Percentiles rank a stretch among this genome's conserved stretches.
Evolutionary conservation across 495 filamentous ascomycete species (phyloP).

Genomic region (Penicillium longicatenatum): DNA sequence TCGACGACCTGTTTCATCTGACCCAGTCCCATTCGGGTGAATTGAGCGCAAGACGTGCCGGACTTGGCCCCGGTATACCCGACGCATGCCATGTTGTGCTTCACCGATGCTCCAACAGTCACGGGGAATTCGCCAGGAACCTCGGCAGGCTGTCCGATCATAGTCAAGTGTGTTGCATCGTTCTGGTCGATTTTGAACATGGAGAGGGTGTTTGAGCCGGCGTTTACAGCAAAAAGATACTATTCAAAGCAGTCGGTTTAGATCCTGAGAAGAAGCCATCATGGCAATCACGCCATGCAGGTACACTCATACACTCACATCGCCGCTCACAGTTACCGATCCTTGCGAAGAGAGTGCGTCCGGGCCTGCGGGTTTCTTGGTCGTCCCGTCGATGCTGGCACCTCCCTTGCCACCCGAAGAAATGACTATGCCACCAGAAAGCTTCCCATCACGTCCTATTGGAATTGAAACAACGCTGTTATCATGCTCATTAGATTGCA

Average conservation of each 20-base stretch:
- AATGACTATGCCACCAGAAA: constrained; percentile 28
- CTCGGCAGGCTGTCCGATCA: constrained; percentile 42
- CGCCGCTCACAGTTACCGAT: constrained; percentile 46
- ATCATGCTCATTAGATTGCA: constrained; percentile 48
- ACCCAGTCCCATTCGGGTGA: constrained; percentile 33
- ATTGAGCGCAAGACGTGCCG: constrained; percentile 54
- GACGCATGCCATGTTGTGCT: constrained; percentile 54
- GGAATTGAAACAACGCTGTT: constrained; percentile 52
- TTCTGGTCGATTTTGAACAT: constrained; percentile 51
- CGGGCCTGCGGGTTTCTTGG: constrained; percentile 40
- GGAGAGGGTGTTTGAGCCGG: constrained; percentile 59
- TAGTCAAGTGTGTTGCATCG: constrained; percentile 46
- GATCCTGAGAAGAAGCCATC: not conserved
- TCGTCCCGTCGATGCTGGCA: constrained; percentile 28
- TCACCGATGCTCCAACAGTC: constrained; percentile 53
- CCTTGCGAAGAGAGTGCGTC: constrained; percentile 57
- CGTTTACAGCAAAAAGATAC: constrained; percentile 58
- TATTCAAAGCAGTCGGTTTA: not conserved
- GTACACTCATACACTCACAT: constrained; percentile 38
- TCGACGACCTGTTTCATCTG: constrained; percentile 23
- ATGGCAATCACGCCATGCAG: not conserved
- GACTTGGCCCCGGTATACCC: constrained; percentile 53
- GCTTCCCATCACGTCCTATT: constrained; percentile 44
- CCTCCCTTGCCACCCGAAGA: constrained; percentile 1
- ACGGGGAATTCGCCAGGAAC: constrained; percentile 59